These are phyloP conservation scores for Anisodus tanguticus DNA, from an alignment of 257 asterid species.

Conservation along the genomic window DNA sequence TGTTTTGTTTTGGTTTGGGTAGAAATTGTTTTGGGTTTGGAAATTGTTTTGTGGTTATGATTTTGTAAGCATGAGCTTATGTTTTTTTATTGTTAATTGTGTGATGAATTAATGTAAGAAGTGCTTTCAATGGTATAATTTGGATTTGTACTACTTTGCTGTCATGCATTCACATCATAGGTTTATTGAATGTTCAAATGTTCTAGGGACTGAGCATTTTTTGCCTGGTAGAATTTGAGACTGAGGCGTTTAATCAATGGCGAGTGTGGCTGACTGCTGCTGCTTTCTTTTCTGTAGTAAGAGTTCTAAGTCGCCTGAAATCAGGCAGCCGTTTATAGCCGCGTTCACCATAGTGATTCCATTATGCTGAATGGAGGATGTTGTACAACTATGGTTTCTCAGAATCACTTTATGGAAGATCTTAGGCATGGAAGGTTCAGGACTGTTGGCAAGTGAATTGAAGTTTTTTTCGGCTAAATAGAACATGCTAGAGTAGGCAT, in stretches of 20 bases:
- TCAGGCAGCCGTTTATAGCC: background rate
- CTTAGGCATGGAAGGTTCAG: background rate
- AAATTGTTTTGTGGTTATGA: no score
- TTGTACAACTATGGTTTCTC: background rate
- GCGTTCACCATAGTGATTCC: background rate
- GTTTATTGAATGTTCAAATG: background rate
- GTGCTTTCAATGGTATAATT: no score
- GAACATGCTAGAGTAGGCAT: background rate
- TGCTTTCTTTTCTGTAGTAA: background rate
- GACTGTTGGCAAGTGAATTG: background rate
- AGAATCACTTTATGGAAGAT: constrained; percentile 5
- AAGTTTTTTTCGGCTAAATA: background rate
- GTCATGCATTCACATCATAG: no score
- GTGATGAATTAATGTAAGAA: no score
- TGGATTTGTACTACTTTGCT: no score
- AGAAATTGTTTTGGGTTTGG: no score
- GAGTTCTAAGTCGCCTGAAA: background rate
- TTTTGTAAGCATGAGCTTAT: no score
- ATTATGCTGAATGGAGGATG: background rate
- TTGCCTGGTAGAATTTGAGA: background rate
- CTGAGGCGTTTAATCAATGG: background rate
- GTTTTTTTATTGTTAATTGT: no score
- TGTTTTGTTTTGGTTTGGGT: no score
- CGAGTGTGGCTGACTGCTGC: background rate
- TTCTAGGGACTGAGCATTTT: background rate